Evolutionary conservation across 2,329 filamentous ascomycete species (phyloP).

Genomic region (Arthroderma sp.): DNA sequence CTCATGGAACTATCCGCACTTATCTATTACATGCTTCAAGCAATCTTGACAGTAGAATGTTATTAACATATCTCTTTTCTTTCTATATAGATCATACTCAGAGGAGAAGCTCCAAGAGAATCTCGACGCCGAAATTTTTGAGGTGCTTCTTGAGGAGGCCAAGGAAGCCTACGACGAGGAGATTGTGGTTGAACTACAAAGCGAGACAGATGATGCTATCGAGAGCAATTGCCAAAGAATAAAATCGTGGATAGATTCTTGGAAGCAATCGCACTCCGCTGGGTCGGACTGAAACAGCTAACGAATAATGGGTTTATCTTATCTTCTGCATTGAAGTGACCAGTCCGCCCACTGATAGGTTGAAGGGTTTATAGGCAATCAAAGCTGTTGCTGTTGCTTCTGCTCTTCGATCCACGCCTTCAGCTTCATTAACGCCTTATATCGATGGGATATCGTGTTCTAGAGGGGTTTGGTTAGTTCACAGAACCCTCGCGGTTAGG

Average conservation of each 20-base stretch:
- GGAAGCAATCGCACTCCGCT: conserved; percentile 48
- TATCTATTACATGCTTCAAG: not conserved
- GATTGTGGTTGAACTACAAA: conserved; percentile 78
- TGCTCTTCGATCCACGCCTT: conserved; percentile 60
- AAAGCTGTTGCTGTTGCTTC: conserved; percentile 14
- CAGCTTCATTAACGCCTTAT: conserved; percentile 74
- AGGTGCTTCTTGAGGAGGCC: conserved; percentile 83
- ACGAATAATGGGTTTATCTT: not conserved
- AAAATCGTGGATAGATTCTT: conserved; percentile 66
- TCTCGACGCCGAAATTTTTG: conserved; percentile 94
- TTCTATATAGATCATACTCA: conserved; percentile 54
- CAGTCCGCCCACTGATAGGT: not conserved
- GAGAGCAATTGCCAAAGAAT: conserved; percentile 80
- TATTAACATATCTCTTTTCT: conserved; percentile 6
- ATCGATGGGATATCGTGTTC: conserved; percentile 88
- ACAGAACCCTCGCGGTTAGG: not conserved
- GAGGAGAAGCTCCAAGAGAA: conserved; percentile 91
- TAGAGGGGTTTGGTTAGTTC: conserved; percentile 13
- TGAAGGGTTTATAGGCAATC: not conserved
- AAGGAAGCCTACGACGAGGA: conserved; percentile 73
- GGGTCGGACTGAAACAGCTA: not conserved
- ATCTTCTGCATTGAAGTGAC: not conserved
- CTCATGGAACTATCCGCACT: not conserved
- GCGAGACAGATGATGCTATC: conserved; percentile 71
- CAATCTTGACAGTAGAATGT: not conserved